Conservation (phyloP, 495 filamentous ascomycete species). For the Aspergillus ostianus region DNA sequence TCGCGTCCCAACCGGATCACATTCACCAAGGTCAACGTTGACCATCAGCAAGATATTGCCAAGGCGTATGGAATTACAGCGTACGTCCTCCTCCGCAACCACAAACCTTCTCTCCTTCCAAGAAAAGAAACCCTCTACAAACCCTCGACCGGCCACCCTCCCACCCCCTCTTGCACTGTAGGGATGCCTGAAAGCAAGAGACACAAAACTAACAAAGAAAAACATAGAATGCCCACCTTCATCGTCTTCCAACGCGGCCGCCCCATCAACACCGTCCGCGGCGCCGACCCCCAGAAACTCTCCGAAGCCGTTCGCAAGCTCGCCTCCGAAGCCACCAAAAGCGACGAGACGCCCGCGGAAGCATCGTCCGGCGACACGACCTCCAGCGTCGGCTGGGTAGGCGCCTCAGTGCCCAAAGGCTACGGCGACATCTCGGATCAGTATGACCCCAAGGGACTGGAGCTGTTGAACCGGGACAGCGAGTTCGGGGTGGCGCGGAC, state of each 20-base stretch:
- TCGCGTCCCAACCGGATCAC: constrained; percentile 71
- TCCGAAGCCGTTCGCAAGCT: constrained; percentile 70
- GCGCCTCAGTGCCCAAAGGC: constrained; percentile 69
- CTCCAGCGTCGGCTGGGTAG: constrained; percentile 63
- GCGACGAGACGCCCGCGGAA: constrained; percentile 46
- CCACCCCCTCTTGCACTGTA: too few species aligned
- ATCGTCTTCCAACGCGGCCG: constrained; percentile 80
- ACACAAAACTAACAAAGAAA: neutral
- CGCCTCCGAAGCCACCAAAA: constrained; percentile 62
- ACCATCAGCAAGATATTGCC: constrained; percentile 71
- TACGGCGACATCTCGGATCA: constrained; percentile 82
- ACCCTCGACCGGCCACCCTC: too few species aligned
- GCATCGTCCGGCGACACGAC: constrained; percentile 30
- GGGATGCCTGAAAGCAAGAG: neutral
- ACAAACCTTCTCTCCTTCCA: too few species aligned
- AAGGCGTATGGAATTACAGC: constrained; percentile 68
- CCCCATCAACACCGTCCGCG: constrained; percentile 65
- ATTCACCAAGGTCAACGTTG: constrained; percentile 85
- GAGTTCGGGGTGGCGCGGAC: constrained; percentile 64
- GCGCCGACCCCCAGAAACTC: constrained; percentile 69
- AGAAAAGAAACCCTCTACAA: too few species aligned
- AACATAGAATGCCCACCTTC: constrained; percentile 72
- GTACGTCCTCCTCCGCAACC: too few species aligned
- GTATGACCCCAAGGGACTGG: constrained; percentile 74
- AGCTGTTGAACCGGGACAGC: constrained; percentile 81